Base-by-base conservation (phyloP, 805 yeast genomes). In the Komagataella populi region DNA sequence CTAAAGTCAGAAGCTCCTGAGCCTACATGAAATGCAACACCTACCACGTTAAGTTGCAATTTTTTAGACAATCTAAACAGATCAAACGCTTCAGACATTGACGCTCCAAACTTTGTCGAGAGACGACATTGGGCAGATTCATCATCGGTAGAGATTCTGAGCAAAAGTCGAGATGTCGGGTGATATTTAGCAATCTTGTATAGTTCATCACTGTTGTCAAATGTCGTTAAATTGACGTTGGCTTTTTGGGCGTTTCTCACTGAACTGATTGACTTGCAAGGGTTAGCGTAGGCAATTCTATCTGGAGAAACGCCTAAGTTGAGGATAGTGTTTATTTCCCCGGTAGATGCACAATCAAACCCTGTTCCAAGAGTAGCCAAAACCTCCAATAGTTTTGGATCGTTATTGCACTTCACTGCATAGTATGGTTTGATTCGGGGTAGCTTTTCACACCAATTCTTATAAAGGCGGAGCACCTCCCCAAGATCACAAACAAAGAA, bases 21-120 rank as follows among this genome's bases (percentile, higher is more conserved):
- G 1, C 99, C 99, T 54, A 90, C 87, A 64, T 91, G 99, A 76
- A 91, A 91, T 3, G 96, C 89, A 43, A 90, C 90, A 50, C 99
- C 99, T 14, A 69, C 78, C 44, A 91, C 76, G 54, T 77, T 70
- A 57, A 91, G 73, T 1, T 71, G 79, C 50, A 88, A 68, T 50
- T 73, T 72, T 53, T 74, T 70, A 48, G 95, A 91, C 53, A 75
- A 65, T 6, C 74, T 71, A 54, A 91, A 71, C 60, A 91, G 70
- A 16, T 67, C 59, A 45, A 71, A 61, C 3, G 86, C 81, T 20
- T 73, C 70, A 1, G 67, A 64, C 55, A 85, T 59, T 22, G 82
- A 71, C 48, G 96, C 90, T 30, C 99, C 99, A 64, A 85, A 91
- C 67, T 91, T 91, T 59, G 90, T 81, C 23, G 91, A 82, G 55